Evolutionary conservation across 2,329 filamentous ascomycete species (phyloP).

Genomic region (Aspergillus spinulosporus): DNA sequence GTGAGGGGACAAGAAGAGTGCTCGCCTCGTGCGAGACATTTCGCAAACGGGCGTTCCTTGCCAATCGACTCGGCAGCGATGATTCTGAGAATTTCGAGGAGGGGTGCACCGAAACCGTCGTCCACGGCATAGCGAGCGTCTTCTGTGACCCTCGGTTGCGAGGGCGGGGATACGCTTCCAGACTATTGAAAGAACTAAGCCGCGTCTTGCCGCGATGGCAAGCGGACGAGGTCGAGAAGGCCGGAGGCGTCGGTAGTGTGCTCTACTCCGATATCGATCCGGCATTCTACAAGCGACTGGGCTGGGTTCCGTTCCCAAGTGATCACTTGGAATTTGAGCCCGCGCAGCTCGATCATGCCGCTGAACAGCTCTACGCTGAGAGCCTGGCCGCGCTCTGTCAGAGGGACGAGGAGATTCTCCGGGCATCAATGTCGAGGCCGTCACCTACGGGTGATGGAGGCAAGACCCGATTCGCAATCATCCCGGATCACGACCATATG

Average conservation of each 20-base stretch:
- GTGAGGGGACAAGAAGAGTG: conserved; percentile 52
- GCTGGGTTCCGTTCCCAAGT: conserved; percentile 24
- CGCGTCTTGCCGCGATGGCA: neutral
- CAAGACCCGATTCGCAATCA: conserved; percentile 15
- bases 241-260: conserved; percentile 20
- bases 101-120: conserved; percentile 27
- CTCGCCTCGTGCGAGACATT: conserved; percentile 66
- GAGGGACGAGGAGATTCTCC: neutral
- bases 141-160: conserved; percentile 24
- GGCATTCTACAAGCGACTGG: conserved; percentile 22
- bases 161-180: conserved; percentile 24
- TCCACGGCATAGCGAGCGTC: conserved; percentile 28
- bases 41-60: conserved; percentile 58
- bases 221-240: neutral
- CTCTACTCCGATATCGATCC: conserved; percentile 29
- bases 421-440: neutral
- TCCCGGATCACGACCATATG: conserved; percentile 27
- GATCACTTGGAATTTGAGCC: conserved; percentile 22
- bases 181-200: conserved; percentile 24
- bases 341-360: neutral
- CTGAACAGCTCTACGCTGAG: neutral
- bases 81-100: conserved; percentile 26
- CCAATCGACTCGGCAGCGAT: conserved; percentile 20
- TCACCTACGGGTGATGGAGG: no score
- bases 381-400: neutral